These are phyloP conservation scores for Leptographium lundbergii DNA, from an alignment of 2,329 filamentous ascomycete genomes.

Conservation along the genomic window DNA sequence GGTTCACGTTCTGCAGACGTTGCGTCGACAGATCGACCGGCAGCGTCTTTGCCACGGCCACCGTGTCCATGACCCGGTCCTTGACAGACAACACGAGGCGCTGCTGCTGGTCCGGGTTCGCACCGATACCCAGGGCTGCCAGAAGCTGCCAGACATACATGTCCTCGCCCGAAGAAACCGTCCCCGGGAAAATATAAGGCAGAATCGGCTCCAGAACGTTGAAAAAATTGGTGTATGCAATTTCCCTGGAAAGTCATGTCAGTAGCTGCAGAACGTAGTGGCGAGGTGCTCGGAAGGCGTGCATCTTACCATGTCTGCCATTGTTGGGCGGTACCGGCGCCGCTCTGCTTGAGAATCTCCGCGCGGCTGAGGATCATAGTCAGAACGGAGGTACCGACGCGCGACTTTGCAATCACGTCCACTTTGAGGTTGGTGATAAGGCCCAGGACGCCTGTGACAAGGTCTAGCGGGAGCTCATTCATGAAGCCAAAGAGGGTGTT, in stretches of 20 bases:
- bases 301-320: constrained; percentile 65
- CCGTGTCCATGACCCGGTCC: constrained; percentile 94
- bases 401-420: constrained; percentile 70
- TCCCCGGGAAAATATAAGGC: constrained; percentile 77
- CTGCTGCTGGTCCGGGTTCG: constrained; percentile 89
- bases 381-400: constrained; percentile 77
- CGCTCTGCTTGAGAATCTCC: constrained; percentile 79
- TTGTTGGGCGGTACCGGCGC: constrained; percentile 54
- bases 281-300: constrained; percentile 16
- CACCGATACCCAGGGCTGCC: constrained; percentile 86
- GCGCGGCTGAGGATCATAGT: constrained; percentile 92
- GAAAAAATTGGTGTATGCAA: constrained; percentile 77
- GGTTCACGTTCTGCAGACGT: constrained; percentile 81
- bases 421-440: constrained; percentile 77
- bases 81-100: constrained; percentile 90
- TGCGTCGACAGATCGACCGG: constrained; percentile 75
- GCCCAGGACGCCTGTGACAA: constrained; percentile 80
- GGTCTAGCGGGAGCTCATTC: constrained; percentile 78
- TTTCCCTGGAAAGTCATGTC: constrained; percentile 41
- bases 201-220: constrained; percentile 74
- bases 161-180: constrained; percentile 82
- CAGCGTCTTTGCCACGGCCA: constrained; percentile 76
- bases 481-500: constrained; percentile 82
- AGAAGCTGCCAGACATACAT: constrained; percentile 98
- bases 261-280: constrained; percentile 12